phyloP scores from a whole-genome alignment of 2,329 filamentous ascomycete genomes.

The Xylariaceae sp. region DNA sequence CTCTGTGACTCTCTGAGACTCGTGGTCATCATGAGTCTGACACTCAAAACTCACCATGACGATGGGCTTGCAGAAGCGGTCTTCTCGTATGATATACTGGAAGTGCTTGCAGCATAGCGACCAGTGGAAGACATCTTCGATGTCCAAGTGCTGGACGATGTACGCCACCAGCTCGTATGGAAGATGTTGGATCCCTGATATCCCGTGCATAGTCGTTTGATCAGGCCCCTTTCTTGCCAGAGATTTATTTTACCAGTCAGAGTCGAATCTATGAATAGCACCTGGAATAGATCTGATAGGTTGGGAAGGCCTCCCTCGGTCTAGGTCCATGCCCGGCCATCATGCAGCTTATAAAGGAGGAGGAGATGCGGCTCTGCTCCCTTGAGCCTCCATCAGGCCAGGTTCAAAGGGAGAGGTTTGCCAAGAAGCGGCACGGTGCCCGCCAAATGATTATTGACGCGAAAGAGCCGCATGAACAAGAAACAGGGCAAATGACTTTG shows the following conservation, averaged over 20 bases:
- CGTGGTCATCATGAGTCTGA: background rate
- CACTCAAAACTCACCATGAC: slow-evolving; percentile 46
- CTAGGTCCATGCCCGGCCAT: background rate
- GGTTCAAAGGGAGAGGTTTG: too few relatives aligned
- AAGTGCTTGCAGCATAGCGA: slow-evolving; percentile 49
- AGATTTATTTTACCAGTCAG: slow-evolving; percentile 7
- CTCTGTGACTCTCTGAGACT: too few relatives aligned
- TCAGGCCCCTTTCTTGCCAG: slow-evolving; percentile 6
- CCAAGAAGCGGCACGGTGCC: too few relatives aligned
- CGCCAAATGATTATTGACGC: too few relatives aligned
- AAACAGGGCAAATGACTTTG: too few relatives aligned
- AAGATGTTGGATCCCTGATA: slow-evolving; percentile 33
- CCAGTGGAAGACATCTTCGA: slow-evolving; percentile 55
- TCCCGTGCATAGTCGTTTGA: slow-evolving; percentile 14
- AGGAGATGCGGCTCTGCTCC: background rate
- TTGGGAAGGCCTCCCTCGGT: background rate
- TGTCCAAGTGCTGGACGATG: slow-evolving; percentile 48
- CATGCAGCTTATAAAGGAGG: background rate
- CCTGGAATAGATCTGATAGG: slow-evolving; percentile 2
- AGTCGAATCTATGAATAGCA: slow-evolving; percentile 6
- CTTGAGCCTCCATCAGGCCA: background rate
- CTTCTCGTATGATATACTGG: slow-evolving; percentile 45
- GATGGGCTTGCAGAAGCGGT: slow-evolving; percentile 51
- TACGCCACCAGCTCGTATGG: slow-evolving; percentile 62
- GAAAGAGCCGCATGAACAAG: too few relatives aligned